Evolutionary conservation across 2,329 filamentous ascomycete species (phyloP).

Genomic region (Fusarium ambrosium): DNA sequence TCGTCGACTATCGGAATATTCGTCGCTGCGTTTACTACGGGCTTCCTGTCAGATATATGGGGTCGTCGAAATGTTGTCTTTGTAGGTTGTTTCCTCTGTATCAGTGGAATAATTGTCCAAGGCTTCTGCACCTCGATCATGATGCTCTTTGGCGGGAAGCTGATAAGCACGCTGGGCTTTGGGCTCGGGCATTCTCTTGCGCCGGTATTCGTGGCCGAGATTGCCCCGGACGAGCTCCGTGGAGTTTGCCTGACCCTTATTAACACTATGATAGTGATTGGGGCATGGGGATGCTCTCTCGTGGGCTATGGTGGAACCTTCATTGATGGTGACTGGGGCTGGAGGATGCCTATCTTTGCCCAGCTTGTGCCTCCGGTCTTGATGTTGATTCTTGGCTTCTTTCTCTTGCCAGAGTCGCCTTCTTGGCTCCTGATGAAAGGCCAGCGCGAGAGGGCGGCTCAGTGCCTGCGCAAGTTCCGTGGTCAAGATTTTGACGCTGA

Average conservation of each 20-base stretch:
- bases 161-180: constrained; percentile 47
- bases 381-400: constrained; percentile 48
- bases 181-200: constrained; percentile 49
- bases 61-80: constrained; percentile 44
- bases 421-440: constrained; percentile 59
- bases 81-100: constrained; percentile 38
- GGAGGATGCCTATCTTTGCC: constrained; percentile 61
- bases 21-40: constrained; percentile 45
- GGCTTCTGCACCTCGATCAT: constrained; percentile 41
- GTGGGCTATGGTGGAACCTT: constrained; percentile 35
- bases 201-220: constrained; percentile 49
- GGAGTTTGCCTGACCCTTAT: constrained; percentile 42
- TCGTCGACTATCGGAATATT: constrained; percentile 48
- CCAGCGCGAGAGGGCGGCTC: constrained; percentile 51
- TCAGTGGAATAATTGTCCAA: constrained; percentile 44
- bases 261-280: constrained; percentile 52
- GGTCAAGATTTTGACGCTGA: constrained; percentile 43
- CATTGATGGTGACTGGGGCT: constrained; percentile 47
- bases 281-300: constrained; percentile 45
- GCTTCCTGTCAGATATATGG: constrained; percentile 44
- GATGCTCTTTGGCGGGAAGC: constrained; percentile 48
- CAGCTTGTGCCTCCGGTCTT: constrained; percentile 58
- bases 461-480: constrained; percentile 40
- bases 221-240: constrained; percentile 48
- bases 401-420: constrained; percentile 58